A percentile compares a stretch with the other conserved stretches of the same genome.
Evolutionary conservation across 805 yeast genomes (phyloP).

Genomic region (Pichia insulana): DNA sequence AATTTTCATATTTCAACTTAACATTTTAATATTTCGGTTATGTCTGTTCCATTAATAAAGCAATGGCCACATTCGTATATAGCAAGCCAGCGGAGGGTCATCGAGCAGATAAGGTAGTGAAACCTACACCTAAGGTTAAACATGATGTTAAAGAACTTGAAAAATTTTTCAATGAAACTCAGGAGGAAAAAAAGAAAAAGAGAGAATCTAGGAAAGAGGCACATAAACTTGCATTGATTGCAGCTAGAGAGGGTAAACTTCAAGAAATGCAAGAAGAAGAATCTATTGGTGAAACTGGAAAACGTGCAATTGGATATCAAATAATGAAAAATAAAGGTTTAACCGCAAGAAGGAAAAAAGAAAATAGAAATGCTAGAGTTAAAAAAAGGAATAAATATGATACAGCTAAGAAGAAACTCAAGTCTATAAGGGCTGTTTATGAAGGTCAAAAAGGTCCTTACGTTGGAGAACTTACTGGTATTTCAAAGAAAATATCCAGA

Average conservation of each 20-base stretch:
- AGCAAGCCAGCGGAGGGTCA: not conserved
- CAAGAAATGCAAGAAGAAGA: slow-evolving; percentile 51
- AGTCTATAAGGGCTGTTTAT: slow-evolving; percentile 85
- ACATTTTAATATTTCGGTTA: no score
- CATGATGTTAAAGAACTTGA: slow-evolving; percentile 5
- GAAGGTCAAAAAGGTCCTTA: slow-evolving; percentile 68
- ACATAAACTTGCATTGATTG: slow-evolving; percentile 62
- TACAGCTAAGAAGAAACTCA: slow-evolving; percentile 86
- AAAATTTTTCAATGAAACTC: slow-evolving; percentile 6
- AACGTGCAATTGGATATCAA: slow-evolving; percentile 92
- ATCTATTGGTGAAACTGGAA: slow-evolving; percentile 67
- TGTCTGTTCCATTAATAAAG: no score
- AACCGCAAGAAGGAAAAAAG: slow-evolving; percentile 88
- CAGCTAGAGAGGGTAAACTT: slow-evolving; percentile 78
- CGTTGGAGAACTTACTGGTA: slow-evolving; percentile 94
- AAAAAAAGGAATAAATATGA: slow-evolving; percentile 98
- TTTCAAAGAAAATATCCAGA: slow-evolving; percentile 85
- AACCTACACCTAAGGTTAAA: not conserved
- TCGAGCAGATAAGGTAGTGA: not conserved
- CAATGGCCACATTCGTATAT: not conserved
- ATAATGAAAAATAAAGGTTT: slow-evolving; percentile 94
- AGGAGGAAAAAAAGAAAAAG: slow-evolving; percentile 31
- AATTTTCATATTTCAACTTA: no score
- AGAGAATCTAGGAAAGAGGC: slow-evolving; percentile 50
- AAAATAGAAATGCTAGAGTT: slow-evolving; percentile 89